Evolutionary conservation across 73 alveolate species (phyloP).

Genomic region (Paraurostyla sp.): DNA sequence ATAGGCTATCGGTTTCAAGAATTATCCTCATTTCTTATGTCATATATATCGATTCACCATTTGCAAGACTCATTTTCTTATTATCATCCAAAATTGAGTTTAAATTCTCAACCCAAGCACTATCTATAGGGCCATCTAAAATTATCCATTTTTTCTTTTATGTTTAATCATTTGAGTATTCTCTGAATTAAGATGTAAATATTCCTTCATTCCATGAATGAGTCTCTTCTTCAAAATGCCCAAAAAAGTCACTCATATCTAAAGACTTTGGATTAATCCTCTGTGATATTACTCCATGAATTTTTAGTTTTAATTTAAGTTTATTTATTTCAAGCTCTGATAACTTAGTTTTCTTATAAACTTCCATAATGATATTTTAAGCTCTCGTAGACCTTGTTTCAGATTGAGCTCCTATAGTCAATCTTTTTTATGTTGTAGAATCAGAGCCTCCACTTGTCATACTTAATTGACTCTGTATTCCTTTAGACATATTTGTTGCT

Average conservation of each 20-base stretch:
- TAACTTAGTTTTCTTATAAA: slow-evolving; percentile 53
- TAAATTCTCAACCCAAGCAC: slow-evolving; percentile 75
- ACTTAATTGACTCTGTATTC: background rate
- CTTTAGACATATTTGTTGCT: background rate
- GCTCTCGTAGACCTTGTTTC: slow-evolving; percentile 74
- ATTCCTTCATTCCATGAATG: slow-evolving; percentile 89
- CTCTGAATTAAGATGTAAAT: slow-evolving; percentile 86
- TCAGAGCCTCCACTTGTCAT: background rate
- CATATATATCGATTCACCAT: slow-evolving; percentile 65
- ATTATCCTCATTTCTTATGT: slow-evolving; percentile 53
- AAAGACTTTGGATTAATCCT: slow-evolving; percentile 72
- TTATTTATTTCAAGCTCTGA: slow-evolving; percentile 53
- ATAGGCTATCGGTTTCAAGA: slow-evolving; percentile 67
- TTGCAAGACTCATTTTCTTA: slow-evolving; percentile 65
- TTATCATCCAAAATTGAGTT: slow-evolving; percentile 77
- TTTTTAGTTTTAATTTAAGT: slow-evolving; percentile 39
- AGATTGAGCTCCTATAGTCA: slow-evolving; percentile 23
- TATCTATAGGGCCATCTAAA: slow-evolving; percentile 76
- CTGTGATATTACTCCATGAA: slow-evolving; percentile 88
- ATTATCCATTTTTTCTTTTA: slow-evolving; percentile 76
- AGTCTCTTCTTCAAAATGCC: slow-evolving; percentile 73
- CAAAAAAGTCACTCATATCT: slow-evolving; percentile 62
- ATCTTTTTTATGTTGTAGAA: background rate
- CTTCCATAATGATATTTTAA: slow-evolving; percentile 12
- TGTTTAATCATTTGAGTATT: slow-evolving; percentile 36